A percentile compares a stretch with the other conserved stretches of the same genome.
Evolutionary conservation across 768 basidiomycete genomes (phyloP).

Genomic region (Kwoniella pini): DNA sequence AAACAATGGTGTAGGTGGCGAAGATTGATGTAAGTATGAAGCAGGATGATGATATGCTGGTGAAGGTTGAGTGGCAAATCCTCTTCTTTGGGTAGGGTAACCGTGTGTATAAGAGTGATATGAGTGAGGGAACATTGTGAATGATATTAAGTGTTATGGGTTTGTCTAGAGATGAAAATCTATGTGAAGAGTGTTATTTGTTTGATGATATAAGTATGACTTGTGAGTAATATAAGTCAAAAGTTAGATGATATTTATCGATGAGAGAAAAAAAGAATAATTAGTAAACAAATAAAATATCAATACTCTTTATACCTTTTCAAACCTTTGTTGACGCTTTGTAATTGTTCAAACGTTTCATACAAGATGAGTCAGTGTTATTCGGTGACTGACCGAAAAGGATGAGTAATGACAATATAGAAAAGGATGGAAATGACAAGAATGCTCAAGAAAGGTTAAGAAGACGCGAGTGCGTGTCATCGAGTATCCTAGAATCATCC

Average conservation of each 20-base stretch:
- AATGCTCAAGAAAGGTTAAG: not conserved
- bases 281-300: not conserved
- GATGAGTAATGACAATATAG: not conserved
- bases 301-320: slow-evolving; percentile 18
- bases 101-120: slow-evolving; percentile 1
- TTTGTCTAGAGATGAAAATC: not conserved
- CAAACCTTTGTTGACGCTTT: slow-evolving; percentile 1
- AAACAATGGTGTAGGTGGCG: not conserved
- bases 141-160: not conserved
- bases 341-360: not conserved
- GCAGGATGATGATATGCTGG: not conserved
- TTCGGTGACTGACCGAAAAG: not conserved
- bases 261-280: not conserved
- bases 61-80: slow-evolving; percentile 10
- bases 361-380: not conserved
- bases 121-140: slow-evolving; percentile 7
- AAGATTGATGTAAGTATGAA: not conserved
- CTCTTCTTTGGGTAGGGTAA: slow-evolving; percentile 5
- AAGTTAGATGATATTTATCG: not conserved
- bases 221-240: not conserved
- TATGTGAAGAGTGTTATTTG: not conserved
- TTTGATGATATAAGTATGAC: not conserved
- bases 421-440: slow-evolving; percentile 1
- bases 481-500: too few relatives aligned
- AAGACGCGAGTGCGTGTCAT: slow-evolving; percentile 6